phyloP scores from a whole-genome alignment of 2,329 filamentous ascomycete genomes.

The Beauveria medogensis region DNA sequence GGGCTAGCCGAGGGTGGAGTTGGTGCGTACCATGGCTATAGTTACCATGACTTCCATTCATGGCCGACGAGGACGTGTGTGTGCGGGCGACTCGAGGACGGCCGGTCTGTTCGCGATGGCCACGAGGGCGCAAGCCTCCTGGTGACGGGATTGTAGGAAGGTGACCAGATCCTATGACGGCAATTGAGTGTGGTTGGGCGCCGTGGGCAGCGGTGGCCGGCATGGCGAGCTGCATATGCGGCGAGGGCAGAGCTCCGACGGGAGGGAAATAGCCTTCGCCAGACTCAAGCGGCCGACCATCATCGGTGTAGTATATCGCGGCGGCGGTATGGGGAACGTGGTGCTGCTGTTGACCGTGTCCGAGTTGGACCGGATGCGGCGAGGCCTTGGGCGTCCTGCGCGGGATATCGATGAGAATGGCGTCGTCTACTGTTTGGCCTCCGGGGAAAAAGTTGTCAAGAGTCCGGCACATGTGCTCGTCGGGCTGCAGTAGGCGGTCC shows the following conservation, averaged over 20 bases:
- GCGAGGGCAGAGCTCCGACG: slow-evolving; percentile 38
- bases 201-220: slow-evolving; percentile 26
- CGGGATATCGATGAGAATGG: slow-evolving; percentile 82
- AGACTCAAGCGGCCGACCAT: slow-evolving; percentile 56
- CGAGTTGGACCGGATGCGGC: slow-evolving; percentile 38
- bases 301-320: slow-evolving; percentile 52
- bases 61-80: slow-evolving; percentile 74
- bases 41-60: slow-evolving; percentile 29
- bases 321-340: slow-evolving; percentile 32
- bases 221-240: slow-evolving; percentile 33
- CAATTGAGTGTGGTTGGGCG: slow-evolving; percentile 55
- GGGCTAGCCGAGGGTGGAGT: slow-evolving; percentile 31
- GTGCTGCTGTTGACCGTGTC: not conserved
- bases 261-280: slow-evolving; percentile 80
- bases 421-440: slow-evolving; percentile 82
- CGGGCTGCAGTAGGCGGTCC: slow-evolving; percentile 71
- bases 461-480: slow-evolving; percentile 72
- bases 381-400: slow-evolving; percentile 74
- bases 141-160: slow-evolving; percentile 76
- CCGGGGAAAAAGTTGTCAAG: slow-evolving; percentile 79
- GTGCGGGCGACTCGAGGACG: slow-evolving; percentile 59
- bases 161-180: slow-evolving; percentile 73
- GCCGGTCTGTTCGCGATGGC: slow-evolving; percentile 47
- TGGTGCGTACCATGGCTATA: slow-evolving; percentile 29
- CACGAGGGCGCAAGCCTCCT: slow-evolving; percentile 52